Percentiles rank a stretch among this genome's conserved stretches.
Evolutionary conservation across 768 basidiomycete species (phyloP).

Genomic region (Naematelia aurantialba): DNA sequence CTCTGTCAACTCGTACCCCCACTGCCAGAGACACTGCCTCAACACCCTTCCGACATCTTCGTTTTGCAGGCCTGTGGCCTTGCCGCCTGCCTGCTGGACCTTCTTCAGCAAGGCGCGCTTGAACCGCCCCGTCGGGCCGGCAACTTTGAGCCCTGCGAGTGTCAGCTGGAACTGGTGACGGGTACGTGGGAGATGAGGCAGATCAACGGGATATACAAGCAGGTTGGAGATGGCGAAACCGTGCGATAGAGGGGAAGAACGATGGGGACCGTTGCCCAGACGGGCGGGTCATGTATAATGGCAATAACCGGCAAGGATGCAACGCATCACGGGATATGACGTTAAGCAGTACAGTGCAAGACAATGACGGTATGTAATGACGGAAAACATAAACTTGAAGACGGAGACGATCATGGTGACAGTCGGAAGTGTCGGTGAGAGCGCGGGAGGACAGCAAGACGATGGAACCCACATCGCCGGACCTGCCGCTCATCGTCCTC

Average conservation of each 20-base stretch:
- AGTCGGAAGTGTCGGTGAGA: no score
- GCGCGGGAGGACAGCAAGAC: no score
- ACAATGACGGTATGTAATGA: no score
- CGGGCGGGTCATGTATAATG: no score
- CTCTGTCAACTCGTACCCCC: conserved; percentile 44
- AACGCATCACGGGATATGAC: no score
- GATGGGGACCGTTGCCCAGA: no score
- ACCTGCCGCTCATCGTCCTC: conserved; percentile 49
- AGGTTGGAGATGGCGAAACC: no score
- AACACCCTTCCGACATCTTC: conserved; percentile 44
- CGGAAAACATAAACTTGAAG: background rate
- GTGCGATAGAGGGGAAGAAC: background rate
- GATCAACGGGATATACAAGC: background rate
- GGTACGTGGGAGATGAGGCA: background rate
- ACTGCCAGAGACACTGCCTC: conserved; percentile 49
- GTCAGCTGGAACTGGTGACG: background rate
- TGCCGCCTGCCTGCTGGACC: conserved; percentile 31
- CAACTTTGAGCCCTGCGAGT: conserved; percentile 43
- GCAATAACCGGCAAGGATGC: no score
- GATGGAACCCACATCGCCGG: conserved; percentile 45
- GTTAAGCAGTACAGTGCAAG: no score
- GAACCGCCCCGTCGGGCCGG: conserved; percentile 47
- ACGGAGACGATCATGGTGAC: background rate
- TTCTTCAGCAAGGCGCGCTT: conserved; percentile 45
- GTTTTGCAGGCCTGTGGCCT: conserved; percentile 25